These are phyloP conservation scores for Magnaporthiopsis rhizophila DNA, from an alignment of 2,329 filamentous ascomycete genomes.

Conservation along the genomic window DNA sequence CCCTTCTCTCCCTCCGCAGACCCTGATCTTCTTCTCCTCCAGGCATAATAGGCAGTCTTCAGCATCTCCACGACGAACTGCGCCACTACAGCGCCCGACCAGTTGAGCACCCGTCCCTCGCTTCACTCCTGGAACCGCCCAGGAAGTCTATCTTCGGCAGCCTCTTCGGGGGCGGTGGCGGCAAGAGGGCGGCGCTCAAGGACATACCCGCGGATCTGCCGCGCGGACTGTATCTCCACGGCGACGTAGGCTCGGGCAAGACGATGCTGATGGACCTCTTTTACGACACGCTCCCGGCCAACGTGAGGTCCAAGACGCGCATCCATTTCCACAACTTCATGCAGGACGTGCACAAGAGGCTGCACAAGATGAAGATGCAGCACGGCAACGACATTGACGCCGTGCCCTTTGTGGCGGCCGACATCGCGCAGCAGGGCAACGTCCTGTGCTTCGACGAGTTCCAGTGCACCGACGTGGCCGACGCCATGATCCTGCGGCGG, in stretches of 20 bases:
- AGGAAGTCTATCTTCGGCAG: slow-evolving; percentile 50
- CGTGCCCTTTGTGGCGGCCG: slow-evolving; percentile 87
- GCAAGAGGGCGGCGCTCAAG: background rate
- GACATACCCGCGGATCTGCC: slow-evolving; percentile 67
- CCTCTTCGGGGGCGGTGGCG: slow-evolving; percentile 41
- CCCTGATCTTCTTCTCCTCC: background rate
- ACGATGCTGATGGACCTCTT: slow-evolving; percentile 99
- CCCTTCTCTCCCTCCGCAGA: background rate
- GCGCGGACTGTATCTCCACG: slow-evolving; percentile 87
- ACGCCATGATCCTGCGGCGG: slow-evolving; percentile 92
- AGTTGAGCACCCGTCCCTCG: slow-evolving; percentile 69
- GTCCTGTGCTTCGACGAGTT: slow-evolving; percentile 98
- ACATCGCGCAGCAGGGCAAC: slow-evolving; percentile 76
- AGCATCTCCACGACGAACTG: slow-evolving; percentile 82
- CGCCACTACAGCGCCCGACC: slow-evolving; percentile 62
- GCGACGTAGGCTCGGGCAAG: slow-evolving; percentile 95
- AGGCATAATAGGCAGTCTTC: slow-evolving; percentile 84
- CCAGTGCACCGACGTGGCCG: slow-evolving; percentile 95
- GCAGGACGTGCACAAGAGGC: slow-evolving; percentile 88
- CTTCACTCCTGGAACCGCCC: slow-evolving; percentile 48
- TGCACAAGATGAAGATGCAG: slow-evolving; percentile 84
- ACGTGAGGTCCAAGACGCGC: slow-evolving; percentile 74
- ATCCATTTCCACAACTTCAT: slow-evolving; percentile 99
- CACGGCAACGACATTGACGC: slow-evolving; percentile 86
- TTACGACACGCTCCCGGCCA: slow-evolving; percentile 79